Evolutionary conservation across 306 rosid species (phyloP).

Genomic region (Calophaca sinica): DNA sequence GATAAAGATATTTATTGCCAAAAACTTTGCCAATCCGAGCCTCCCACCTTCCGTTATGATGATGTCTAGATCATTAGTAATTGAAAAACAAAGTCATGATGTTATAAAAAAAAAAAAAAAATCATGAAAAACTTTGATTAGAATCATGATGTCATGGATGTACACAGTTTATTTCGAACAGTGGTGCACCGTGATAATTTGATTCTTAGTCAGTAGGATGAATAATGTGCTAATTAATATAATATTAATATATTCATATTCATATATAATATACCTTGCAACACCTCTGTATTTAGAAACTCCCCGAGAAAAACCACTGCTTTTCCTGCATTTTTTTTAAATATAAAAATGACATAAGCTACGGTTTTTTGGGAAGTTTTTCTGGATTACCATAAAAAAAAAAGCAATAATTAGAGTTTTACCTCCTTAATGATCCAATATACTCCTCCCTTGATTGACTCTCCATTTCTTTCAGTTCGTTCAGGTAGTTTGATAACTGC

Average conservation of each 20-base stretch:
- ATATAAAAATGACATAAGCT: background rate
- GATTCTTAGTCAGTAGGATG: no score
- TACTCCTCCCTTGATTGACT: conserved; percentile 88
- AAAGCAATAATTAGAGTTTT: background rate
- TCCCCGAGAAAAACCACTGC: conserved; percentile 98
- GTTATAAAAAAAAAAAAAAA: no score
- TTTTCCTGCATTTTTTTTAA: conserved; percentile 62
- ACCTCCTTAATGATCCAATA: conserved; percentile 92
- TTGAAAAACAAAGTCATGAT: no score
- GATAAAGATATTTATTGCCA: conserved; percentile 92
- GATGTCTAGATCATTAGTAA: conserved; percentile 60
- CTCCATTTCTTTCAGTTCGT: conserved; percentile 79
- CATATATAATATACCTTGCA: conserved; percentile 61
- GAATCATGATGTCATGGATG: background rate
- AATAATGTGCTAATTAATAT: no score
- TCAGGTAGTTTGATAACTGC: conserved; percentile 67
- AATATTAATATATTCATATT: no score
- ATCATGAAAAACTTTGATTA: background rate
- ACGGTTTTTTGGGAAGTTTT: background rate
- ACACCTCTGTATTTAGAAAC: conserved; percentile 96
- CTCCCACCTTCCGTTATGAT: conserved; percentile 97
- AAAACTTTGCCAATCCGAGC: conserved; percentile 93
- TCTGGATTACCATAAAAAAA: background rate
- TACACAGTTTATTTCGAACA: no score
- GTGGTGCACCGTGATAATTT: no score